phyloP scores from a whole-genome alignment of 176 grass and related monocot genomes.

The Carex littledalei region DNA sequence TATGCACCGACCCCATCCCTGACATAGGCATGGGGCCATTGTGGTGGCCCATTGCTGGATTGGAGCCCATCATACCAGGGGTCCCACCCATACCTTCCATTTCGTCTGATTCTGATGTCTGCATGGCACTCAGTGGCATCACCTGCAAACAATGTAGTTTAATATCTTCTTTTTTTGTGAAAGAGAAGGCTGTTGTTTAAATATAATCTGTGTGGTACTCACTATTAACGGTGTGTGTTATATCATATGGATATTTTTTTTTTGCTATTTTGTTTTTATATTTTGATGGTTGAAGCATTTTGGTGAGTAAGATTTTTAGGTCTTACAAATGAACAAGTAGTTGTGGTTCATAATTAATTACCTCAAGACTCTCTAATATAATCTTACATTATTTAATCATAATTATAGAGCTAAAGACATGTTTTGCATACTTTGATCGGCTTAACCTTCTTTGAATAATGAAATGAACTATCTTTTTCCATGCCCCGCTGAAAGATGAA shows the following conservation, averaged over 20 bases:
- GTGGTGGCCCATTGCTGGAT: slow-evolving; percentile 20
- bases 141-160: slow-evolving; percentile 26
- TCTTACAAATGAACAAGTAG: background rate
- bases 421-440: background rate
- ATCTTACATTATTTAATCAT: background rate
- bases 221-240: background rate
- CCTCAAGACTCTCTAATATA: background rate
- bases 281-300: background rate
- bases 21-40: background rate
- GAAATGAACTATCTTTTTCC: background rate
- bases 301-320: background rate
- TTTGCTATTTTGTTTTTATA: background rate
- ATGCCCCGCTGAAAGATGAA: background rate
- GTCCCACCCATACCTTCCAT: slow-evolving; percentile 31
- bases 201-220: background rate
- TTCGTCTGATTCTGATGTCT: slow-evolving; percentile 85
- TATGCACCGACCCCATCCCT: slow-evolving; percentile 11
- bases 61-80: slow-evolving; percentile 16
- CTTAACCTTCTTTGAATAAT: background rate
- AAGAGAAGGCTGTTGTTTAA: background rate
- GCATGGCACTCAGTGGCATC: slow-evolving; percentile 75
- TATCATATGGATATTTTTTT: background rate
- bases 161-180: background rate
- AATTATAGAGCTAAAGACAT: background rate
- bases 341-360: background rate